Evolutionary conservation across 306 rosid genomes (phyloP).

Genomic region (Dryas drummondii): DNA sequence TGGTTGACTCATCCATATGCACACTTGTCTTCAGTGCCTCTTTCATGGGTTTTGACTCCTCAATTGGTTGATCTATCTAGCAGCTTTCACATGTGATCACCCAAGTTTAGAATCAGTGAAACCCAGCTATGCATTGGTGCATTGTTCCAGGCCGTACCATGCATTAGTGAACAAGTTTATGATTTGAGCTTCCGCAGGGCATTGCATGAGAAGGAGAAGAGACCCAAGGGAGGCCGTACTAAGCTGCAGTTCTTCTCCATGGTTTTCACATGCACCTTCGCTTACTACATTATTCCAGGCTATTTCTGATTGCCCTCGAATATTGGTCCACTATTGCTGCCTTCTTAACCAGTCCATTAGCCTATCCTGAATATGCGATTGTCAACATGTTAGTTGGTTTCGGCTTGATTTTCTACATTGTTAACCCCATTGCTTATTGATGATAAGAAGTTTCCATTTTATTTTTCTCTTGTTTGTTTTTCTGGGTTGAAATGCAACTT

Average conservation of each 20-base stretch:
- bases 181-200: conserved; percentile 28
- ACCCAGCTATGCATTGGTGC: background rate
- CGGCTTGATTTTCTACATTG: conserved; percentile 25
- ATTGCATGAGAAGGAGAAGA: conserved; percentile 36
- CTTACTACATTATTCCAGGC: conserved; percentile 37
- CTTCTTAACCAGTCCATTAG: conserved; percentile 34
- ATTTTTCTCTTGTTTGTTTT: too few species aligned
- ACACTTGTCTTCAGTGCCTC: background rate
- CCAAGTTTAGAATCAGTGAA: background rate
- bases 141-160: background rate
- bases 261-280: conserved; percentile 31
- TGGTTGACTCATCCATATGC: background rate
- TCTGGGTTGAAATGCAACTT: too few species aligned
- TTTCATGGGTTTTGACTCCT: background rate
- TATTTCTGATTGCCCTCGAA: conserved; percentile 31
- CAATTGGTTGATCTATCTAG: background rate
- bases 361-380: conserved; percentile 37
- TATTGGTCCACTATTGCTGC: conserved; percentile 35
- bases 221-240: conserved; percentile 39
- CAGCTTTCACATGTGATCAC: background rate
- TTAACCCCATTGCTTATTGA: conserved; percentile 38
- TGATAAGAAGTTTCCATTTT: conserved; percentile 33
- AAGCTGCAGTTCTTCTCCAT: conserved; percentile 39
- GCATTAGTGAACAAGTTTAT: background rate
- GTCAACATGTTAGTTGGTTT: conserved; percentile 32